Conservation (phyloP, 139 green algal species). For the Chlorella vulgaris region DNA sequence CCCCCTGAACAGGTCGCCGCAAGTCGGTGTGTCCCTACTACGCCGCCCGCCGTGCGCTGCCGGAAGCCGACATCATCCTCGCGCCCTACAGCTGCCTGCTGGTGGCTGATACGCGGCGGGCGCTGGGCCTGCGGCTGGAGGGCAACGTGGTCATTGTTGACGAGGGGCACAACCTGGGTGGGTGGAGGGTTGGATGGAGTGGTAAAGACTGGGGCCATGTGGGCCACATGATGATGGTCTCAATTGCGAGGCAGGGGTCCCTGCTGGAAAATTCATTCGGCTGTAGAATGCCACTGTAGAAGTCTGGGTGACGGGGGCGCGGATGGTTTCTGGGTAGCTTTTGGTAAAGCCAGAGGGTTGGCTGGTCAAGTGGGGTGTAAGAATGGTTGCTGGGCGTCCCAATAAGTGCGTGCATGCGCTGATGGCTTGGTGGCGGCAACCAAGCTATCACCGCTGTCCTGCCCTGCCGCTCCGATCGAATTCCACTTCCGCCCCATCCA, state of each 20-base stretch:
- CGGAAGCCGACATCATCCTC: conserved; percentile 86
- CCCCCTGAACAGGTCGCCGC: conserved; percentile 25
- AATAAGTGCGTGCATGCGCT: too few species aligned
- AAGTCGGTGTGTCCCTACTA: conserved; percentile 92
- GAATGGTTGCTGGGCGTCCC: background rate
- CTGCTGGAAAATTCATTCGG: too few species aligned
- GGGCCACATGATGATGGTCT: too few species aligned
- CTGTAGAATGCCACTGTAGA: too few species aligned
- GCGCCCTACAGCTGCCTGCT: conserved; percentile 80
- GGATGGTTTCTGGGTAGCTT: background rate
- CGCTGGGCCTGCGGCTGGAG: conserved; percentile 70
- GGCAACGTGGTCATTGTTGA: conserved; percentile 90
- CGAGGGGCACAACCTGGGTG: conserved; percentile 96
- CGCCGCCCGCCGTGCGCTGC: conserved; percentile 64
- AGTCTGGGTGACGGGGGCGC: too few species aligned
- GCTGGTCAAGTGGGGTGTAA: background rate
- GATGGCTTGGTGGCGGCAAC: too few species aligned
- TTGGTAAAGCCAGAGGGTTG: too few species aligned
- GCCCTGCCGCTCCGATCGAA: too few species aligned
- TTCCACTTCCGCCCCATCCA: too few species aligned
- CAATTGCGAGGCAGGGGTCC: too few species aligned
- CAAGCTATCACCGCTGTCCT: too few species aligned
- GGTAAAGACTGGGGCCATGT: too few species aligned
- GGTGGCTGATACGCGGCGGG: conserved; percentile 54
- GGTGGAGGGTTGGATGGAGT: background rate